phyloP scores from a whole-genome alignment of 164 flowering plant species.

The Tinospora cordifolia region DNA sequence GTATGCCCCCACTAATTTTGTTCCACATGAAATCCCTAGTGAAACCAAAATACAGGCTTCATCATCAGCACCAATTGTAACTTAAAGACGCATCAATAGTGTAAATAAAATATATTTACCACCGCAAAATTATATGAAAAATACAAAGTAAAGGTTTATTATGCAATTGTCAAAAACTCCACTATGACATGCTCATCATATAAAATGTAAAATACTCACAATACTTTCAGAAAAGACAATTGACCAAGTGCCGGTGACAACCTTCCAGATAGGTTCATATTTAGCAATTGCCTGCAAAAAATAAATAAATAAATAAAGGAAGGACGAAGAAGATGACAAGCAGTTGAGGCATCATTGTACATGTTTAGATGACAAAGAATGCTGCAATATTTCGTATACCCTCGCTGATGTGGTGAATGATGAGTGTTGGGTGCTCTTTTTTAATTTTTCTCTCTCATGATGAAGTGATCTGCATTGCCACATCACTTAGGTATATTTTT shows the following conservation, averaged over 20 bases:
- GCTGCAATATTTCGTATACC: no score
- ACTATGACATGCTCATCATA: background rate
- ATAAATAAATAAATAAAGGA: no score
- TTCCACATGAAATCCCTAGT: no score
- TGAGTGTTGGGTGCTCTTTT: no score
- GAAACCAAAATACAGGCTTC: constrained; percentile 9
- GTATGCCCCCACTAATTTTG: constrained; percentile 49
- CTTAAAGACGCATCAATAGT: background rate
- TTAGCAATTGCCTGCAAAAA: constrained; percentile 24
- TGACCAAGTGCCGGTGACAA: constrained; percentile 58
- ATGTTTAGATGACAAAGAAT: background rate
- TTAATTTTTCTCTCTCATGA: no score
- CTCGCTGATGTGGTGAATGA: no score
- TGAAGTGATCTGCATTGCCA: no score
- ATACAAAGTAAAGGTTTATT: background rate
- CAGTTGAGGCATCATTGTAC: background rate
- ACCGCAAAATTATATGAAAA: background rate
- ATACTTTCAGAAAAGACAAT: constrained; percentile 32
- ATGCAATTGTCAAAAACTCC: background rate
- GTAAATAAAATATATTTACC: background rate
- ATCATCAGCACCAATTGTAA: background rate
- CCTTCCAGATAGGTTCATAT: constrained; percentile 54
- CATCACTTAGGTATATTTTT: no score
- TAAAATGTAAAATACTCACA: constrained; percentile 37
- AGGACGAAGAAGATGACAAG: background rate